These are phyloP conservation scores for Corchorus olitorius DNA, from an alignment of 345 rosid species.

Conservation along the genomic window DNA sequence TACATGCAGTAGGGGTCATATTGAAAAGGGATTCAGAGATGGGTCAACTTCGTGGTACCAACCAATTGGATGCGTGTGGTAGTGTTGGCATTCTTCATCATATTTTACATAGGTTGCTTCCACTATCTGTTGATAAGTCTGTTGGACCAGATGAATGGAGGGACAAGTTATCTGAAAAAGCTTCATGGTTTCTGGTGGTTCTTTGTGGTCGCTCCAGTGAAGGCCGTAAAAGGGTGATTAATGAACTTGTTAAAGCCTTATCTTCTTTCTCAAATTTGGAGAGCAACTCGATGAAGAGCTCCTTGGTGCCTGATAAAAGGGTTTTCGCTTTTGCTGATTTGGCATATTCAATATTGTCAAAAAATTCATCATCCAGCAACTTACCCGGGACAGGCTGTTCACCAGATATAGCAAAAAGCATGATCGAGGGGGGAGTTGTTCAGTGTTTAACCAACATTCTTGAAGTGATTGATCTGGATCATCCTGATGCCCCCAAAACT, in stretches of 20 bases:
- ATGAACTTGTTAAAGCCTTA: slow-evolving; percentile 84
- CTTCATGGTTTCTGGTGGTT: slow-evolving; percentile 88
- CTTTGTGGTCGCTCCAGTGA: slow-evolving; percentile 89
- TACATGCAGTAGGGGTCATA: slow-evolving; percentile 83
- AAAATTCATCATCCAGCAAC: slow-evolving; percentile 79
- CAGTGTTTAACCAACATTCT: slow-evolving; percentile 77
- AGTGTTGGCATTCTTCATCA: slow-evolving; percentile 77
- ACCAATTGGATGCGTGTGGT: slow-evolving; percentile 51
- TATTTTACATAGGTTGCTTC: slow-evolving; percentile 77
- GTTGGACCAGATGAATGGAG: slow-evolving; percentile 91
- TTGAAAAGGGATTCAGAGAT: slow-evolving; percentile 81
- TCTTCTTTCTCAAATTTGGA: slow-evolving; percentile 64
- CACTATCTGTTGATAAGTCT: slow-evolving; percentile 66
- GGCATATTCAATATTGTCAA: slow-evolving; percentile 79
- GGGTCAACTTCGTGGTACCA: slow-evolving; percentile 70
- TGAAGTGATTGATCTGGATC: slow-evolving; percentile 87
- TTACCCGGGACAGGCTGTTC: slow-evolving; percentile 86
- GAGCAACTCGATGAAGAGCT: slow-evolving; percentile 56
- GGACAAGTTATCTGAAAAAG: slow-evolving; percentile 84
- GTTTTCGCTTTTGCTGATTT: slow-evolving; percentile 75
- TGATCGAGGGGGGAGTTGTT: slow-evolving; percentile 93
- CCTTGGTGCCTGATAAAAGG: slow-evolving; percentile 74
- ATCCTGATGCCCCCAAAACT: slow-evolving; percentile 92
- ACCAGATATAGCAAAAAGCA: slow-evolving; percentile 90
- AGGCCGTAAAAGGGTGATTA: slow-evolving; percentile 82